These are phyloP conservation scores for Vigna hirtella DNA, from an alignment of 306 rosid genomes.

Conservation along the genomic window DNA sequence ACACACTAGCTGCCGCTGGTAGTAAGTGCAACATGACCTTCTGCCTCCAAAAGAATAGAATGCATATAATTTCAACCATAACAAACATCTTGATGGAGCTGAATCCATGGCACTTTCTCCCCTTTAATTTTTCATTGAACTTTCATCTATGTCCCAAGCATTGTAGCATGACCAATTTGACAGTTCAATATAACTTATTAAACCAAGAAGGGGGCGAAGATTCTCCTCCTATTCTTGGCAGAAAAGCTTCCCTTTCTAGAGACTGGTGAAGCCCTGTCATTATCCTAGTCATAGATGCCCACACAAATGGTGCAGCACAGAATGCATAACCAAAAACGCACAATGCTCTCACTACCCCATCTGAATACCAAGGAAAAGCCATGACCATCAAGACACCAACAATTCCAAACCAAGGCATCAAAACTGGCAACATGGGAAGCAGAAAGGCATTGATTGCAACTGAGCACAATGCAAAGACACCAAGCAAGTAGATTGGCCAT, in stretches of 20 bases:
- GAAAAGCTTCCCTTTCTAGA: slow-evolving; percentile 76
- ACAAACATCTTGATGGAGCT: background rate
- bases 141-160: slow-evolving; percentile 19
- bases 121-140: slow-evolving; percentile 24
- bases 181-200: slow-evolving; percentile 60
- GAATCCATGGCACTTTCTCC: slow-evolving; percentile 38
- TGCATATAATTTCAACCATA: slow-evolving; percentile 22
- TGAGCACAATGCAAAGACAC: slow-evolving; percentile 67
- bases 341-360: slow-evolving; percentile 81
- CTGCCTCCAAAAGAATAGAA: slow-evolving; percentile 36
- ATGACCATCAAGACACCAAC: slow-evolving; percentile 70
- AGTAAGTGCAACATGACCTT: slow-evolving; percentile 7
- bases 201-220: slow-evolving; percentile 59
- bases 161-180: slow-evolving; percentile 15
- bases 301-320: slow-evolving; percentile 68
- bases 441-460: slow-evolving; percentile 62
- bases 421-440: slow-evolving; percentile 70
- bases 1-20: background rate
- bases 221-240: slow-evolving; percentile 69
- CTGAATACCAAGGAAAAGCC: slow-evolving; percentile 81
- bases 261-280: slow-evolving; percentile 66
- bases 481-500: slow-evolving; percentile 77
- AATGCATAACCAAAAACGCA: slow-evolving; percentile 73
- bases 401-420: slow-evolving; percentile 65
- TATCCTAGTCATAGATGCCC: slow-evolving; percentile 64